Evolutionary conservation across 257 asterid species (phyloP).

Genomic region (Nicotiana noctiflora): DNA sequence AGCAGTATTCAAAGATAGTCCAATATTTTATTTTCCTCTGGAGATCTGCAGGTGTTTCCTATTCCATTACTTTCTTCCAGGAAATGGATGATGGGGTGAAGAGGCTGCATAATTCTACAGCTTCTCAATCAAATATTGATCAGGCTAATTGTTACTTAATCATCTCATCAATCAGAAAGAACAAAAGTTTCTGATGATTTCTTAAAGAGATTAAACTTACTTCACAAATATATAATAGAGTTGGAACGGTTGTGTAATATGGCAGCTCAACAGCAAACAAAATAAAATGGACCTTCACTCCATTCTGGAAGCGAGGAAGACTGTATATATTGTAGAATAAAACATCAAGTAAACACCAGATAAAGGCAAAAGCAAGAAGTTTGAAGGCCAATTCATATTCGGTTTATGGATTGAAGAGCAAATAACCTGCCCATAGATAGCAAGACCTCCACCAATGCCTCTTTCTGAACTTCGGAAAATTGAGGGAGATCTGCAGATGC

Average conservation of each 20-base stretch:
- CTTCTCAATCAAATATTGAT: neutral
- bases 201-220: constrained; percentile 37
- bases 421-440: constrained; percentile 73
- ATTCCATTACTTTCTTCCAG: neutral
- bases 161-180: neutral
- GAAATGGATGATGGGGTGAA: neutral
- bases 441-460: constrained; percentile 75
- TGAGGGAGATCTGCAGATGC: constrained; percentile 53
- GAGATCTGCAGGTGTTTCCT: neutral
- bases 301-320: constrained; percentile 43
- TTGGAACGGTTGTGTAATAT: constrained; percentile 67
- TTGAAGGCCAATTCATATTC: neutral
- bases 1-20: neutral
- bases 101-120: neutral
- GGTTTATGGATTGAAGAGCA: neutral
- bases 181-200: constrained; percentile 7
- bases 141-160: neutral
- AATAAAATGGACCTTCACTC: constrained; percentile 77
- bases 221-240: constrained; percentile 66
- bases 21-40: neutral
- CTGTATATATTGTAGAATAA: neutral
- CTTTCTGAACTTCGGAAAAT: constrained; percentile 43
- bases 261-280: constrained; percentile 73
- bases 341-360: constrained; percentile 14
- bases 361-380: constrained; percentile 7